phyloP scores from a whole-genome alignment of 495 filamentous ascomycete species.

The Letharia lupina region DNA sequence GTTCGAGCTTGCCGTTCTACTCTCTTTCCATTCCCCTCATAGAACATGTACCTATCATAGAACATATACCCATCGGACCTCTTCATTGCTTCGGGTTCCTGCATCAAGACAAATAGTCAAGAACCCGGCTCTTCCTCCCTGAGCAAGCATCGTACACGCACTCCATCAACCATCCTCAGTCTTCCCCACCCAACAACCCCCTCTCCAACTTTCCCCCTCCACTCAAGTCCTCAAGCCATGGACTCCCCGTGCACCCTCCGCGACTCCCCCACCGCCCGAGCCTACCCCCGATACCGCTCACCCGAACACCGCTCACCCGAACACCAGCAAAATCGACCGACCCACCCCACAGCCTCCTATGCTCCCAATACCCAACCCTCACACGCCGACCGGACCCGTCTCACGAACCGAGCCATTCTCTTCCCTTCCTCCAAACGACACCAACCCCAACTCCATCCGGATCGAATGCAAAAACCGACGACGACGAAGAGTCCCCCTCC shows the following conservation, averaged over 20 bases:
- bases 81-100: no score
- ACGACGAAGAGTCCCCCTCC: neutral
- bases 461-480: constrained; percentile 4
- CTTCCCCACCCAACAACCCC: neutral
- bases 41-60: no score
- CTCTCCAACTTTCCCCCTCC: neutral
- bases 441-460: neutral
- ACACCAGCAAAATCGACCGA: constrained; percentile 28
- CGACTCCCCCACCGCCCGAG: neutral
- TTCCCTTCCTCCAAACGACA: constrained; percentile 16
- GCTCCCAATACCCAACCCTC: constrained; percentile 19
- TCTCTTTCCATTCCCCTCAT: no score
- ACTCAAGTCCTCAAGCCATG: neutral
- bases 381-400: constrained; percentile 16
- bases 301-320: constrained; percentile 27
- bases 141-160: no score
- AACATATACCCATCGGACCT: no score
- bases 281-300: constrained; percentile 27
- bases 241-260: constrained; percentile 2
- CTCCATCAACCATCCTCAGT: neutral
- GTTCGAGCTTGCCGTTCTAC: no score
- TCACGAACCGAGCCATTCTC: constrained; percentile 26
- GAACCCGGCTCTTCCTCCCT: no score
- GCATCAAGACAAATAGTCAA: no score
- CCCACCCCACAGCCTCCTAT: neutral